Conservation (phyloP, 768 basidiomycete genomes). For the Kwoniella sp. region DNA sequence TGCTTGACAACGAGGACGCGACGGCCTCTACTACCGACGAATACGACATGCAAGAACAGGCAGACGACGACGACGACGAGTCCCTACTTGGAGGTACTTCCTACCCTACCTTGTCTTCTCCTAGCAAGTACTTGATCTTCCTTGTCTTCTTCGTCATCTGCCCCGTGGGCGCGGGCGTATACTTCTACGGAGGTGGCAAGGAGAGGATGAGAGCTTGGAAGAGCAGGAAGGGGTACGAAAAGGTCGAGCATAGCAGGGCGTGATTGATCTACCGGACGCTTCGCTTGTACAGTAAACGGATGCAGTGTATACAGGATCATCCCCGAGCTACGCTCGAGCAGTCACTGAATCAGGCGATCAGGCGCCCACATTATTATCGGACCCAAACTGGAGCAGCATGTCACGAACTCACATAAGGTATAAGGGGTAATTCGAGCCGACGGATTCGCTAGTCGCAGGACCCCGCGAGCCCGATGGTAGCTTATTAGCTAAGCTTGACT, state of each 20-base stretch:
- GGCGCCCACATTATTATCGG: too few relatives aligned
- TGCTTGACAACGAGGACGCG: constrained; percentile 55
- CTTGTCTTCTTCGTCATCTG: constrained; percentile 60
- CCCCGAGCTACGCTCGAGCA: too few relatives aligned
- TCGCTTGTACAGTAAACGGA: too few relatives aligned
- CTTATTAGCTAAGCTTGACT: too few relatives aligned
- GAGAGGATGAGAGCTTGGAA: constrained; percentile 30
- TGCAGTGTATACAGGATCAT: too few relatives aligned
- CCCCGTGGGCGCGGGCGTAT: constrained; percentile 51
- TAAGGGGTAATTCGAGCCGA: too few relatives aligned
- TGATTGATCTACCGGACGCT: neutral
- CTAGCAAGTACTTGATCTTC: constrained; percentile 44
- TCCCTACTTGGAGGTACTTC: constrained; percentile 11
- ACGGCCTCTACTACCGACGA: constrained; percentile 20
- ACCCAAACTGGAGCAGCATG: too few relatives aligned
- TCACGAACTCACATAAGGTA: too few relatives aligned
- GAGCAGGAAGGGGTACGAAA: constrained; percentile 34
- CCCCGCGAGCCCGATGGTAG: too few relatives aligned
- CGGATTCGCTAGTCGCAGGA: too few relatives aligned
- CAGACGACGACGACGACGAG: constrained; percentile 17
- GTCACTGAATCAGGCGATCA: too few relatives aligned
- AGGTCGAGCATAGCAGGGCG: constrained; percentile 15
- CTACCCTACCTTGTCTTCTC: constrained; percentile 38
- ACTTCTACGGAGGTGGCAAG: constrained; percentile 46
- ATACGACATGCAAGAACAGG: constrained; percentile 13